Conservation (phyloP, 1,139 yeast genomes). For the Schizosaccharomyces versatilis region DNA sequence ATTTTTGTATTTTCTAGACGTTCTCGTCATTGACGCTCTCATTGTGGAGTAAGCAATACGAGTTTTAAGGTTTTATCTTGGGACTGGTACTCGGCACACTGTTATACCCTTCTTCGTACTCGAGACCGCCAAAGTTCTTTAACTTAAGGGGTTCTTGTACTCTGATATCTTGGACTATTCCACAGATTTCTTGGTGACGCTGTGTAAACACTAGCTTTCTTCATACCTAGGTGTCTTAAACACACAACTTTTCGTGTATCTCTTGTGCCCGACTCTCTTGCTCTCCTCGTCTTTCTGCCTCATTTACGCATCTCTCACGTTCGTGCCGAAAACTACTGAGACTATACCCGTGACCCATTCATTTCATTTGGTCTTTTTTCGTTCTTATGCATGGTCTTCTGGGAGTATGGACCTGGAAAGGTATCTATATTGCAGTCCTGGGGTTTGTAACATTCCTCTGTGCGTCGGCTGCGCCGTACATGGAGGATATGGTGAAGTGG, state of each 20-base stretch:
- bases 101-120: too few relatives aligned
- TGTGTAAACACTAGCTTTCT: not conserved
- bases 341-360: not conserved
- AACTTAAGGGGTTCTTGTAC: too few relatives aligned
- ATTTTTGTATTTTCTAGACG: too few relatives aligned
- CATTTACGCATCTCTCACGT: not conserved
- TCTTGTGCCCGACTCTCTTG: not conserved
- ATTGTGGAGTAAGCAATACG: too few relatives aligned
- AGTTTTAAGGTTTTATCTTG: too few relatives aligned
- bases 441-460: not conserved
- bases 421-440: not conserved
- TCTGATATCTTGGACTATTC: too few relatives aligned
- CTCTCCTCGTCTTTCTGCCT: not conserved
- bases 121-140: too few relatives aligned
- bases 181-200: not conserved
- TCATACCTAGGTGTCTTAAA: not conserved
- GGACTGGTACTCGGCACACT: too few relatives aligned
- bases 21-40: too few relatives aligned
- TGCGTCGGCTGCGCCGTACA: slow-evolving; percentile 1
- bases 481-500: not conserved
- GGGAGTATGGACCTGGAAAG: not conserved
- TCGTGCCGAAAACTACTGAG: not conserved
- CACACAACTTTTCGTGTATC: not conserved
- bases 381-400: not conserved
- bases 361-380: not conserved